Percentiles rank a stretch among this genome's conserved stretches.
These are phyloP conservation scores for Stereocaulon alpinum DNA, from an alignment of 495 filamentous ascomycete genomes.

Conservation along the genomic window DNA sequence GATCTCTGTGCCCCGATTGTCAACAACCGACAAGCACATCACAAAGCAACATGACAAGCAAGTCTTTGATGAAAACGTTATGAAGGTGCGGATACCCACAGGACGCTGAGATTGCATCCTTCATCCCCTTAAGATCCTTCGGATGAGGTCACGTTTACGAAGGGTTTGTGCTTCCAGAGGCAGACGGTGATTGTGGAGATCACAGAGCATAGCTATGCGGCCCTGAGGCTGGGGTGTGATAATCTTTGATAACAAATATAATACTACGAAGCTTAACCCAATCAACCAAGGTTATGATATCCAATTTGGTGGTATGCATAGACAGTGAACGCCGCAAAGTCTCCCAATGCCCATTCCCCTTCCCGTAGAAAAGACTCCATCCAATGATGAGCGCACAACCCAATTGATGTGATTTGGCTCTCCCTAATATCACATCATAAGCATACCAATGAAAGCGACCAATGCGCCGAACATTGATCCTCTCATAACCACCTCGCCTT, in stretches of 20 bases:
- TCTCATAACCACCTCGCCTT: slow-evolving; percentile 36
- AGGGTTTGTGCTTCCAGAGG: too few species aligned
- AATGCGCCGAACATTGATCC: slow-evolving; percentile 48
- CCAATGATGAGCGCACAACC: slow-evolving; percentile 17
- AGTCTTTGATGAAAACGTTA: too few species aligned
- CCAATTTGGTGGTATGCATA: slow-evolving; percentile 2
- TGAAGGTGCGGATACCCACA: too few species aligned
- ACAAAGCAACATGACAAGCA: too few species aligned
- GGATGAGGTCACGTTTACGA: too few species aligned
- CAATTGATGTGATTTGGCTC: slow-evolving; percentile 13
- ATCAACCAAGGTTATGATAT: background rate
- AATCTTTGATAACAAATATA: background rate
- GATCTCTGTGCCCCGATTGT: too few species aligned
- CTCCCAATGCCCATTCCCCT: slow-evolving; percentile 17
- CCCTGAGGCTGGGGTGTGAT: slow-evolving; percentile 1
- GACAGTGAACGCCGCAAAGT: background rate
- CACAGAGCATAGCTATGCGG: background rate
- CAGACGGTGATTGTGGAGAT: too few species aligned
- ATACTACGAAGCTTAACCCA: background rate
- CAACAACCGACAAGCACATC: too few species aligned
- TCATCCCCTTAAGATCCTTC: too few species aligned
- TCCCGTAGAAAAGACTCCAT: slow-evolving; percentile 12
- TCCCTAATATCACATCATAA: slow-evolving; percentile 35
- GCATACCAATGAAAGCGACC: slow-evolving; percentile 43
- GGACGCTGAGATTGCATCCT: too few species aligned